Base-by-base conservation (phyloP, 2,329 filamentous ascomycete species). In the Diatrype stigma region DNA sequence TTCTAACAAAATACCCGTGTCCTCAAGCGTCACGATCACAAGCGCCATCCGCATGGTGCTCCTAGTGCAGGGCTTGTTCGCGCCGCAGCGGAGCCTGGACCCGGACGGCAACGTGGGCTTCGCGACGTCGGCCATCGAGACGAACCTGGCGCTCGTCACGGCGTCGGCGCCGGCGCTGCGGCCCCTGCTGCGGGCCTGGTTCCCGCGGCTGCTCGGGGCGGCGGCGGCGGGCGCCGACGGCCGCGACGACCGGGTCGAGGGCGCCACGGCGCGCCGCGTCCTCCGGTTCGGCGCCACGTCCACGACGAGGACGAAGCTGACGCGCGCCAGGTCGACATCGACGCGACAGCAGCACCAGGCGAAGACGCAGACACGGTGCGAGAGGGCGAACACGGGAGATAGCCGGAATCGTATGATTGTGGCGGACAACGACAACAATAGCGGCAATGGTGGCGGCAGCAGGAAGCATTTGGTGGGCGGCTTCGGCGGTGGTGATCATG, bases 131-230 rank as follows among this genome's bases (percentile, higher is more conserved):
- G 65, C 60, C 26, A 65, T 72, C 45, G 73, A 74, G 60, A 69
- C 68, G 23, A 73, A 73, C 57, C 65, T 72, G 10, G 71, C 70
- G 17, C 60, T 74, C 42, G 69, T 73, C 51, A 73, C 70, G 19
- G 71, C 70, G 35, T 73, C 70, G 6, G 71, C 70, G 1, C 72
- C 72, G 6, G 67, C 70, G 0, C 55, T 74, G 17, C 63, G 69
- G 32, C 70, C 70, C n/a, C 62, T 74, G 22, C 58, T 72, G 46
- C 63, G 67, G 23, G 61, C 64, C 14, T 69, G 67, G 64, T 64
- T 70, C 48, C 62, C 66, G 5, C 55, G 51, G 26, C 53, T 60
- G 8, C 60, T 61, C 35, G 58, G 61, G 37, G 56, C 57, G 7
- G 7, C 14, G 7, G 30, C 30, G 30, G 7, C 14, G 7, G 34